Evolutionary conservation across 2,329 filamentous ascomycete species (phyloP).

Genomic region (Trichoderma simmonsii): DNA sequence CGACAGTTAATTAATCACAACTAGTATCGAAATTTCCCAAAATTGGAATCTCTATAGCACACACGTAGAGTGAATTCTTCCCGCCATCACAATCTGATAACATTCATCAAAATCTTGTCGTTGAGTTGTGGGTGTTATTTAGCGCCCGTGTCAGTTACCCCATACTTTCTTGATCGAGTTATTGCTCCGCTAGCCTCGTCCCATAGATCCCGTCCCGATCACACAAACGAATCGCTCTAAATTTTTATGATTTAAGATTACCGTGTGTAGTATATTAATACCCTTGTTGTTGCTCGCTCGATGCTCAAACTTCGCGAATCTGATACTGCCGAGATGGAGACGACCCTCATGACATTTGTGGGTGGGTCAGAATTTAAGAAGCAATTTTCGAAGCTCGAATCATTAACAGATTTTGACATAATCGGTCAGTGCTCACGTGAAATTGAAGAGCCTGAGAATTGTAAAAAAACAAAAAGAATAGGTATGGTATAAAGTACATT

Average conservation of each 20-base stretch:
- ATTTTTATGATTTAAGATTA: neutral
- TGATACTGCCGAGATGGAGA: neutral
- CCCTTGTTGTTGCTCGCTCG: neutral
- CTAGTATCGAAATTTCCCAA: neutral
- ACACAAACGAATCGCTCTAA: neutral
- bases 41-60: neutral
- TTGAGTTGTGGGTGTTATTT: neutral
- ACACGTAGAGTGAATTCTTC: neutral
- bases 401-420: neutral
- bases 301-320: neutral
- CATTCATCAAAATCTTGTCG: neutral
- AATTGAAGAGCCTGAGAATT: neutral
- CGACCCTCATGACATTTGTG: neutral
- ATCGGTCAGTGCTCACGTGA: neutral
- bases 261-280: neutral
- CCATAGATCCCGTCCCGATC: neutral
- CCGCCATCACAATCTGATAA: neutral
- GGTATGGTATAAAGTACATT: constrained; percentile 7
- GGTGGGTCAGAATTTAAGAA: neutral
- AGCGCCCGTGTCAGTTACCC: neutral
- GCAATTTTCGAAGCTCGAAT: neutral
- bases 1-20: neutral
- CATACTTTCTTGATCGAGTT: neutral
- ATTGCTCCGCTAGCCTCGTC: neutral
- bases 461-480: neutral